phyloP scores from a whole-genome alignment of 306 rosid species.

The Vigna hirtella region DNA sequence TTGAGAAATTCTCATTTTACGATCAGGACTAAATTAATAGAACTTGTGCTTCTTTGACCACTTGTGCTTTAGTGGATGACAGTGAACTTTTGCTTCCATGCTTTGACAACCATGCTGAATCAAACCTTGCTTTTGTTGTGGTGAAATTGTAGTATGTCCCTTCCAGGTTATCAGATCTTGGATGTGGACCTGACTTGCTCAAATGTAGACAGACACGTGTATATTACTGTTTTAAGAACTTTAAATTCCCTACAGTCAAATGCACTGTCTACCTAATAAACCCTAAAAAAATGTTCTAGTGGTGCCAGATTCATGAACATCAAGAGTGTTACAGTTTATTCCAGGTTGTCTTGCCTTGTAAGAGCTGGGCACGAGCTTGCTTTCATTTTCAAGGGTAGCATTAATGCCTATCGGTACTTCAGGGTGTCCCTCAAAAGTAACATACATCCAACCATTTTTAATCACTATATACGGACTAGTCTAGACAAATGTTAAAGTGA shows the following conservation, averaged over 20 bases:
- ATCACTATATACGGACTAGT: neutral
- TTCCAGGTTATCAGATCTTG: conserved; percentile 23
- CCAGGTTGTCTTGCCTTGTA: conserved; percentile 36
- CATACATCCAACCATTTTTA: conserved; percentile 4
- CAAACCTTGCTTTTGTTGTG: conserved; percentile 27
- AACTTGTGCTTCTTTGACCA: conserved; percentile 29
- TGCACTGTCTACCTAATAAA: conserved; percentile 38
- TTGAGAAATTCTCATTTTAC: conserved; percentile 10
- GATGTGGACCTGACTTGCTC: conserved; percentile 42
- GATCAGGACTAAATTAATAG: conserved; percentile 6
- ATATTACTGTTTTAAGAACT: neutral
- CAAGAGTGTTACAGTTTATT: conserved; percentile 23
- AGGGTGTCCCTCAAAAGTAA: conserved; percentile 29
- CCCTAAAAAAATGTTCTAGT: conserved; percentile 22
- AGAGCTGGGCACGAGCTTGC: conserved; percentile 6
- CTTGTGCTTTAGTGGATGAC: conserved; percentile 37
- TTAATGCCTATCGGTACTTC: conserved; percentile 36
- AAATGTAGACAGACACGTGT: conserved; percentile 1
- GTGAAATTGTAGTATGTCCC: conserved; percentile 39
- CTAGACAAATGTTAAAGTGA: too few species aligned
- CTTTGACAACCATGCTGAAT: conserved; percentile 31
- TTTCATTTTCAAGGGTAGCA: conserved; percentile 42
- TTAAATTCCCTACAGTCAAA: conserved; percentile 6
- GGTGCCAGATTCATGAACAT: conserved; percentile 51
- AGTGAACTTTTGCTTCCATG: conserved; percentile 36